phyloP scores from a whole-genome alignment of 495 filamentous ascomycete genomes.

The Parachaetomium inaequale region DNA sequence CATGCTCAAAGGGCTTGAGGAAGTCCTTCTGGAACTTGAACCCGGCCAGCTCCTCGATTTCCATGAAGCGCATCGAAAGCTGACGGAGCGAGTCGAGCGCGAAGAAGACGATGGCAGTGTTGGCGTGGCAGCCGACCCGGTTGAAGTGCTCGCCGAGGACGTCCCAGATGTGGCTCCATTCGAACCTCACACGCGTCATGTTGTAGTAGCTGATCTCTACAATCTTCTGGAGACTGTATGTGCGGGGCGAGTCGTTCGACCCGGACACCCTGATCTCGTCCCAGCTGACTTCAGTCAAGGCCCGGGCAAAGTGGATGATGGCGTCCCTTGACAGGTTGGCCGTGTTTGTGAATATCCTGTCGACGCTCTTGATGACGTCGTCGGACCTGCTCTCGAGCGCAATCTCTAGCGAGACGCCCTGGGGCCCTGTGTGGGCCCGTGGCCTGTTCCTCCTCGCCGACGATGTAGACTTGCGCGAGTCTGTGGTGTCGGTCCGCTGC shows the following conservation, averaged over 20 bases:
- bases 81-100: slow-evolving; percentile 92
- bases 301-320: slow-evolving; percentile 95
- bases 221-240: slow-evolving; percentile 94
- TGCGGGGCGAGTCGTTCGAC: slow-evolving; percentile 88
- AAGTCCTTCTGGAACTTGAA: slow-evolving; percentile 99
- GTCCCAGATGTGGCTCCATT: slow-evolving; percentile 97
- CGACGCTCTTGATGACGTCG: slow-evolving; percentile 87
- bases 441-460: slow-evolving; percentile 60
- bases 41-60: slow-evolving; percentile 93
- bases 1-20: slow-evolving; percentile 94
- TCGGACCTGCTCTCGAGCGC: slow-evolving; percentile 88
- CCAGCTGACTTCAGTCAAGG: slow-evolving; percentile 95
- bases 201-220: slow-evolving; percentile 99
- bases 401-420: slow-evolving; percentile 76
- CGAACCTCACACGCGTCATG: slow-evolving; percentile 95
- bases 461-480: slow-evolving; percentile 65
- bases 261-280: slow-evolving; percentile 97
- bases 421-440: slow-evolving; percentile 59
- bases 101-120: slow-evolving; percentile 94
- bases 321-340: slow-evolving; percentile 90
- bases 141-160: slow-evolving; percentile 97
- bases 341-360: slow-evolving; percentile 93
- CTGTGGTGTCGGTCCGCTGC: slow-evolving; percentile 40
- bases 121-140: slow-evolving; percentile 90
- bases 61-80: slow-evolving; percentile 97